Conservation (phyloP, 2,329 filamentous ascomycete species). For the Calonectria fujianensis region DNA sequence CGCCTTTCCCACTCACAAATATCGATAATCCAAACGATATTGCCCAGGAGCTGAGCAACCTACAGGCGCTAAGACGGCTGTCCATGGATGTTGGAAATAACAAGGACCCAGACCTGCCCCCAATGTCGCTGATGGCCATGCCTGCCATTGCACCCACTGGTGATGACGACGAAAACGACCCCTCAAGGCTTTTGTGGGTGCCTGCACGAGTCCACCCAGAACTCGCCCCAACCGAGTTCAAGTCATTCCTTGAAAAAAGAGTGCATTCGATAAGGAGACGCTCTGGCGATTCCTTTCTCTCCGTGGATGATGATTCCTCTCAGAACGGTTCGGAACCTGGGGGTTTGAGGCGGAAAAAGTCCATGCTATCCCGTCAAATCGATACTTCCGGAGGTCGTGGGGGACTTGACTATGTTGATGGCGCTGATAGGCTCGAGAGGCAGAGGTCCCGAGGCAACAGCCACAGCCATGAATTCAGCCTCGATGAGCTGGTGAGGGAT, state of each 20-base stretch:
- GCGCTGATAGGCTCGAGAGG: slow-evolving; percentile 85
- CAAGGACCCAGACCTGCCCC: slow-evolving; percentile 84
- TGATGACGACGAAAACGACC: slow-evolving; percentile 89
- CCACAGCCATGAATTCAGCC: slow-evolving; percentile 76
- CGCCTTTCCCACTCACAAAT: slow-evolving; percentile 88
- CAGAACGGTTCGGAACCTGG: slow-evolving; percentile 75
- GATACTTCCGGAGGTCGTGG: slow-evolving; percentile 79
- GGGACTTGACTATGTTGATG: slow-evolving; percentile 84
- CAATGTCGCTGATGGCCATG: slow-evolving; percentile 80
- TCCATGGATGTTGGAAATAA: slow-evolving; percentile 92
- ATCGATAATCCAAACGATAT: slow-evolving; percentile 93
- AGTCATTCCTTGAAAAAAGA: slow-evolving; percentile 94
- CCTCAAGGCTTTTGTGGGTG: slow-evolving; percentile 94
- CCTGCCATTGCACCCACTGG: slow-evolving; percentile 83
- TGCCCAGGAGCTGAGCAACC: slow-evolving; percentile 92
- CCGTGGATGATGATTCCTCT: slow-evolving; percentile 70
- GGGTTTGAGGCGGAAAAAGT: slow-evolving; percentile 89
- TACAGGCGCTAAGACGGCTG: slow-evolving; percentile 92
- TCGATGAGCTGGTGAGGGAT: slow-evolving; percentile 90
- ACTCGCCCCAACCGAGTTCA: slow-evolving; percentile 95
- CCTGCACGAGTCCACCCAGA: slow-evolving; percentile 96
- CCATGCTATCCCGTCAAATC: slow-evolving; percentile 95
- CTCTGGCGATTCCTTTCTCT: slow-evolving; percentile 82
- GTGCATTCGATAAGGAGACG: slow-evolving; percentile 91
- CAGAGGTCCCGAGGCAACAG: slow-evolving; percentile 78